Evolutionary conservation across 306 rosid genomes (phyloP).

Genomic region (Pterocarpus macrocarpus): DNA sequence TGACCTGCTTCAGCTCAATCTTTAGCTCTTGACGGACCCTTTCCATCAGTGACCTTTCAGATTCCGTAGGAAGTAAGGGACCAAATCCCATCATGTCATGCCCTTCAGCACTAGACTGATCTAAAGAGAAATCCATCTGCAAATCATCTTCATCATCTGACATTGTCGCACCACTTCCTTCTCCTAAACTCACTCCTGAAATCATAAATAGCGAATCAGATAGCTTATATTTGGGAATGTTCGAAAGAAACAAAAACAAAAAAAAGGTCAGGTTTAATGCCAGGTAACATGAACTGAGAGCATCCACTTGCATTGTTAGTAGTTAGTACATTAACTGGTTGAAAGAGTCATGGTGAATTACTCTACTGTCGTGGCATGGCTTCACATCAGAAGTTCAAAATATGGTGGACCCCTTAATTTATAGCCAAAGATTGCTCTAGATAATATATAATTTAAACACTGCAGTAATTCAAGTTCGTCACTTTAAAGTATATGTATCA

Average conservation of each 20-base stretch:
- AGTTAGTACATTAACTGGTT: neutral
- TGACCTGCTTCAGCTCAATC: constrained; percentile 97
- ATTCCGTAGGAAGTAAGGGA: constrained; percentile 91
- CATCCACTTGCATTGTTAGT: neutral
- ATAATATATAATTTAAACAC: too few relatives aligned
- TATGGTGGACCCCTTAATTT: too few relatives aligned
- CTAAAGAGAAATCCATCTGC: constrained; percentile 81
- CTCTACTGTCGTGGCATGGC: too few relatives aligned
- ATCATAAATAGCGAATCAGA: neutral
- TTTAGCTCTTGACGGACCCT: constrained; percentile 95
- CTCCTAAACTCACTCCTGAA: constrained; percentile 88
- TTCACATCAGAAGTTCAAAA: too few relatives aligned
- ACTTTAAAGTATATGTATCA: too few relatives aligned
- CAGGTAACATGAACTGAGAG: neutral
- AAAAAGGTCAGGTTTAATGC: neutral
- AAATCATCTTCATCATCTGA: constrained; percentile 94
- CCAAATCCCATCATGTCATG: constrained; percentile 99
- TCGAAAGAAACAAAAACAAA: too few relatives aligned
- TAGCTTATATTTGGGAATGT: constrained; percentile 11
- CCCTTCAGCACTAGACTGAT: constrained; percentile 69
- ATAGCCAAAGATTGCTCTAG: too few relatives aligned
- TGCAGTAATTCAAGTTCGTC: too few relatives aligned
- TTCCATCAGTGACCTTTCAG: constrained; percentile 96
- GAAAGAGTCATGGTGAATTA: too few relatives aligned
- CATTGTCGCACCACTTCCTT: constrained; percentile 96